Conservation (phyloP, 495 filamentous ascomycete genomes). For the Podospora appendiculata region DNA sequence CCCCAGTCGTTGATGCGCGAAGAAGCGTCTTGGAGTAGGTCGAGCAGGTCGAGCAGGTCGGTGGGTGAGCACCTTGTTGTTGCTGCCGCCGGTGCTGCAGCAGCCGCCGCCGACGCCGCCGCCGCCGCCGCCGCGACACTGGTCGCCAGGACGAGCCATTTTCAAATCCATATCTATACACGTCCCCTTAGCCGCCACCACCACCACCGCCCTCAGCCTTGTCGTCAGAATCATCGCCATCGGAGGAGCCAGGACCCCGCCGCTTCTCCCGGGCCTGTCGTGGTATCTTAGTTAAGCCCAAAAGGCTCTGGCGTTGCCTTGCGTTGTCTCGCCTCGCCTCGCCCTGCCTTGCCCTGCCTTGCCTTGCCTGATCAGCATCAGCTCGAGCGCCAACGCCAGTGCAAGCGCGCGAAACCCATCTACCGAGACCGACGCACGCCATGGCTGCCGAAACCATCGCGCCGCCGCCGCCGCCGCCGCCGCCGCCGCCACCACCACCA, state of each 20-base stretch:
- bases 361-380: background rate
- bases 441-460: conserved; percentile 23
- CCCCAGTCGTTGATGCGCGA: conserved; percentile 23
- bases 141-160: conserved; percentile 5
- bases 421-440: background rate
- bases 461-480: conserved; percentile 14
- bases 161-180: background rate
- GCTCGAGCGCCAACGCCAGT: background rate
- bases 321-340: background rate
- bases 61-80: conserved; percentile 16
- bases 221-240: too few relatives aligned
- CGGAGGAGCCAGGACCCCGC: too few relatives aligned
- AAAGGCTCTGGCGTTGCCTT: background rate
- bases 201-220: too few relatives aligned
- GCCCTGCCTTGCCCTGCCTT: background rate
- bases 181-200: too few relatives aligned
- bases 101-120: background rate
- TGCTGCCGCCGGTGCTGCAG: background rate
- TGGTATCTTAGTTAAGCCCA: background rate
- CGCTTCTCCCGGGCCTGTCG: too few relatives aligned
- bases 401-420: background rate
- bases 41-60: conserved; percentile 6
- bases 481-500: conserved; percentile 3
- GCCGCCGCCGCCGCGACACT: conserved; percentile 8
- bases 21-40: conserved; percentile 4